Base-by-base conservation (phyloP, 306 rosid species). In the Prunus salicina region DNA sequence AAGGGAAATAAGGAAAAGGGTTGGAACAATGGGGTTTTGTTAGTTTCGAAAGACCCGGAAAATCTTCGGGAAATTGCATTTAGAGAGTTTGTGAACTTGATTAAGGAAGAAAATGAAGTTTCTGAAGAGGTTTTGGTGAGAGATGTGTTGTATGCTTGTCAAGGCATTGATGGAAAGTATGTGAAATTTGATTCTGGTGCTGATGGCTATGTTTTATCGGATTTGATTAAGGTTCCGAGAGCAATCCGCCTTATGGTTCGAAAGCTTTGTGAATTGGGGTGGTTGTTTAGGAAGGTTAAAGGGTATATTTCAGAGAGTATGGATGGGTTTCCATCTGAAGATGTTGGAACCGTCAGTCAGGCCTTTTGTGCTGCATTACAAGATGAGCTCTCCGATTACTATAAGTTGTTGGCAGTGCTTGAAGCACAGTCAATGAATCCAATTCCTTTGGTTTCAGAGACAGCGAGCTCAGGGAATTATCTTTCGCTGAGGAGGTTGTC, bases 291-390 rank as follows among this genome's bases (percentile, higher is more conserved):
- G 84, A 92, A 82, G 86, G 99, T 96, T 46, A 84, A 83, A 18
- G 93, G 87, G 69, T 89, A 87, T 62, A 89, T 96, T 34, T 78
- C 83, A 0, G 89, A 85, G 80, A 84, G 91, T 81, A 92, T 91
- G 93, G 89, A 86, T 82, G 85, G 90, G 64, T 91, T 91, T 84
- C 91, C 91, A 12, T 88, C 81, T 2, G 93, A 92, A 62, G 93
- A 96, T 38, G 96, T 96, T 15, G 98, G 99, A 50, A 96, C 98
- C 12, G 81, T 96, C 34, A 93, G 99, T 20, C 98, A 92, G 77
- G 99, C 97, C 6, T 91, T 95, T 77, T 92, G 98, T 80, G 91
- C 97, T 56, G 98, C 98, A 4, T 83, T 96, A 81, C 97, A 96
- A 81, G 98, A 96, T 46, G 98, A 96, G 93, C 88, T 96, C 8